Conservation (phyloP, 306 rosid genomes). For the Cucurbita moschata region DNA sequence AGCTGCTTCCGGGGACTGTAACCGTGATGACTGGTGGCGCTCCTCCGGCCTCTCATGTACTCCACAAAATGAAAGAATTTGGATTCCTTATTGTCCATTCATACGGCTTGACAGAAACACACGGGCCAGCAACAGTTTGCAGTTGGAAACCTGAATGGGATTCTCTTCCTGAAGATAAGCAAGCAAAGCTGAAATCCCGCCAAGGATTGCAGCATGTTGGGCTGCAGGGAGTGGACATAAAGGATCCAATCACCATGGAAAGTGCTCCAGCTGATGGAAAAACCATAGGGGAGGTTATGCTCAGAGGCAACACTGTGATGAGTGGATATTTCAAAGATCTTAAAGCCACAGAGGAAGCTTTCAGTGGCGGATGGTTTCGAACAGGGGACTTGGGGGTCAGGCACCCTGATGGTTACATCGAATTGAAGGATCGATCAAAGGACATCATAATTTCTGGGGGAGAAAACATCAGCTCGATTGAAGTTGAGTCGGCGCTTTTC, state of each 20-base stretch:
- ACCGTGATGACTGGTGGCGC: slow-evolving; percentile 64
- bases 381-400: slow-evolving; percentile 79
- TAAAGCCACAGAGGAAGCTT: slow-evolving; percentile 53
- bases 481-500: slow-evolving; percentile 59
- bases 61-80: slow-evolving; percentile 45
- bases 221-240: slow-evolving; percentile 50
- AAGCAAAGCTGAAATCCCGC: slow-evolving; percentile 49
- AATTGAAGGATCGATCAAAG: slow-evolving; percentile 68
- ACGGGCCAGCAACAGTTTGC: slow-evolving; percentile 65
- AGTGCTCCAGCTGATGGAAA: slow-evolving; percentile 73
- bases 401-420: slow-evolving; percentile 68
- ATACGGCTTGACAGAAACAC: slow-evolving; percentile 84
- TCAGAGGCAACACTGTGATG: slow-evolving; percentile 81
- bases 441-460: slow-evolving; percentile 88
- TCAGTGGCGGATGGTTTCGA: slow-evolving; percentile 67
- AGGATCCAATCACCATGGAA: slow-evolving; percentile 62
- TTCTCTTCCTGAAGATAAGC: slow-evolving; percentile 32
- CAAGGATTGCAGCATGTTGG: slow-evolving; percentile 79
- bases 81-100: slow-evolving; percentile 52
- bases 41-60: slow-evolving; percentile 57
- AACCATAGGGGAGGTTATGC: slow-evolving; percentile 77
- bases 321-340: slow-evolving; percentile 59
- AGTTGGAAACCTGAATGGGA: slow-evolving; percentile 78
- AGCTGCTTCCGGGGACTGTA: slow-evolving; percentile 47
- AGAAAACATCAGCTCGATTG: slow-evolving; percentile 81